Evolutionary conservation across 2,329 filamentous ascomycete species (phyloP).

Genomic region (Aspergillus novofumigatus): DNA sequence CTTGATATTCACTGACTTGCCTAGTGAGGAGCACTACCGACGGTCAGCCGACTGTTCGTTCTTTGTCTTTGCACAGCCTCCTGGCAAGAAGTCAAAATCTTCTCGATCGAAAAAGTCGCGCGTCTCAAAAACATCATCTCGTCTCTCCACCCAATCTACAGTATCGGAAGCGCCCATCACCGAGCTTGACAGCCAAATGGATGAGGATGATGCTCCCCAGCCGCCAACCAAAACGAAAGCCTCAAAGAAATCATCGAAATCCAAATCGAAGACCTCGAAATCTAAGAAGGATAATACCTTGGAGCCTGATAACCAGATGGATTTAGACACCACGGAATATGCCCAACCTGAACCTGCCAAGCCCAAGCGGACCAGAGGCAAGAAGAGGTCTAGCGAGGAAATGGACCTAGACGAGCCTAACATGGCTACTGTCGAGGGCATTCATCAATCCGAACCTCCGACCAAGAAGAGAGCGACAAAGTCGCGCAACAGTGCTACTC

Average conservation of each 20-base stretch:
- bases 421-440: constrained; percentile 9
- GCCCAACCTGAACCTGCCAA: constrained; percentile 29
- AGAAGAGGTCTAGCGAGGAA: constrained; percentile 61
- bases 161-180: constrained; percentile 42
- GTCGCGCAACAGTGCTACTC: constrained; percentile 46
- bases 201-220: constrained; percentile 53
- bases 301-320: constrained; percentile 40
- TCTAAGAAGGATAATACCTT: constrained; percentile 38
- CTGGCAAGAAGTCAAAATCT: constrained; percentile 55
- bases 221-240: constrained; percentile 51
- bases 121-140: constrained; percentile 67
- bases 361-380: constrained; percentile 44
- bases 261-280: constrained; percentile 34
- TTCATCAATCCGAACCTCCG: constrained; percentile 37
- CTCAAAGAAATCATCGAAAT: constrained; percentile 40
- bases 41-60: constrained; percentile 78
- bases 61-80: constrained; percentile 60
- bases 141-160: constrained; percentile 54
- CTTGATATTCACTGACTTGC: constrained; percentile 10
- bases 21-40: constrained; percentile 77
- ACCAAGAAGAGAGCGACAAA: constrained; percentile 58
- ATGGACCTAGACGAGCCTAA: constrained; percentile 33
- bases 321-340: constrained; percentile 25
- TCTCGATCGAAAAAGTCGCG: constrained; percentile 51
- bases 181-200: constrained; percentile 50